A percentile compares a stretch with the other conserved stretches of the same genome.
Conservation (phyloP, 345 rosid genomes). For the Lepidium didymum region DNA sequence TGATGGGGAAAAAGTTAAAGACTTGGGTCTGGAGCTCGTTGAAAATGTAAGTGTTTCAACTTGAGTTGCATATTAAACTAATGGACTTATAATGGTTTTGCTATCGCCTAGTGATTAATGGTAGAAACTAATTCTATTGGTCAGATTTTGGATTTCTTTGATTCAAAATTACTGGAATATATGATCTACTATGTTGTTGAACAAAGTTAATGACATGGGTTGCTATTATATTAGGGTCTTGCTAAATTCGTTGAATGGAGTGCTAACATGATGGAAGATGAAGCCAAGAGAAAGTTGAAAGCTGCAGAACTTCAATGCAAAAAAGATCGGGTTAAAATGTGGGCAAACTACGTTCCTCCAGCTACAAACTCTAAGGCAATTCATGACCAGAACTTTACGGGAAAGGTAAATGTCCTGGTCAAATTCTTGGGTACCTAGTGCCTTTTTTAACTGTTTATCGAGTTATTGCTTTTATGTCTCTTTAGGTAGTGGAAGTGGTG, state of each 20-base stretch:
- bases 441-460: not conserved
- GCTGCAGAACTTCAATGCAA: constrained; percentile 89
- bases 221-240: constrained; percentile 59
- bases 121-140: not conserved
- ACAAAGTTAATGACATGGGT: not conserved
- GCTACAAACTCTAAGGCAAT: constrained; percentile 80
- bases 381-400: constrained; percentile 81
- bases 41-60: constrained; percentile 56
- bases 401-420: constrained; percentile 47
- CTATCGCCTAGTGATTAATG: not conserved
- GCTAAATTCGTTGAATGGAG: constrained; percentile 99
- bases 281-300: constrained; percentile 69
- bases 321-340: constrained; percentile 58
- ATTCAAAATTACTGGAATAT: not conserved
- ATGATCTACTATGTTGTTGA: constrained; percentile 1
- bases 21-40: constrained; percentile 87
- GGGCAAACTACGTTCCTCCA: constrained; percentile 87
- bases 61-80: not conserved
- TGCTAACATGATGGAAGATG: constrained; percentile 96
- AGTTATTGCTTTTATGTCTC: constrained; percentile 1
- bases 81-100: not conserved
- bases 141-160: not conserved
- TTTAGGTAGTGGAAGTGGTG: constrained; percentile 89
- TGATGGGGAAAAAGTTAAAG: constrained; percentile 78
- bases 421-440: not conserved